phyloP scores from a whole-genome alignment of 768 basidiomycete species.

The Galerina marginata region DNA sequence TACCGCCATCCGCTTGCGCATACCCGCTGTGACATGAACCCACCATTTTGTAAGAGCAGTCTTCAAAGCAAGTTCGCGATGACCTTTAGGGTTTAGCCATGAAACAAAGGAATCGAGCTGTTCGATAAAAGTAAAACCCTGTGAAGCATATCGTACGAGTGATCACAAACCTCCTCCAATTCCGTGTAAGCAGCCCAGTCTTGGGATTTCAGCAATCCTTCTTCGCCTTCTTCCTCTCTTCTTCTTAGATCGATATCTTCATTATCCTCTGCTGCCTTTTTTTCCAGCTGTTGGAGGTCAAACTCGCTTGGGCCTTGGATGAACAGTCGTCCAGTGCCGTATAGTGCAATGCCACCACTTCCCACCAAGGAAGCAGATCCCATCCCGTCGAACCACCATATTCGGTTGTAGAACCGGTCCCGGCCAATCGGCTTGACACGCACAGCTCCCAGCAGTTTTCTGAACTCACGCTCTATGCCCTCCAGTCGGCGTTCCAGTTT shows the following conservation, averaged over 20 bases:
- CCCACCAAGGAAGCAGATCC: conserved; percentile 83
- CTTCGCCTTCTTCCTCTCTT: conserved; percentile 80
- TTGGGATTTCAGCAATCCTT: conserved; percentile 69
- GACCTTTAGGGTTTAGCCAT: conserved; percentile 94
- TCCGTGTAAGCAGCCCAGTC: conserved; percentile 95
- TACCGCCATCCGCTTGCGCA: conserved; percentile 77
- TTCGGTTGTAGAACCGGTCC: conserved; percentile 92
- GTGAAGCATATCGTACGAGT: neutral
- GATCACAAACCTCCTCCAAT: conserved; percentile 76
- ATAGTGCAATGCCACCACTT: conserved; percentile 78
- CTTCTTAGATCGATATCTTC: conserved; percentile 69
- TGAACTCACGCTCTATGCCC: conserved; percentile 91
- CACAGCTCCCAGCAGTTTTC: conserved; percentile 83
- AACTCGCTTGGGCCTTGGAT: conserved; percentile 89
- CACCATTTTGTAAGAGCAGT: conserved; percentile 82
- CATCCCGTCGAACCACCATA: conserved; percentile 99
- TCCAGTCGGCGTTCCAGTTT: conserved; percentile 83
- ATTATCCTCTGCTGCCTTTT: conserved; percentile 56
- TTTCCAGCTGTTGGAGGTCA: conserved; percentile 74
- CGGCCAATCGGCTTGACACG: conserved; percentile 88
- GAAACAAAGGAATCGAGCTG: conserved; percentile 83
- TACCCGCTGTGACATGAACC: conserved; percentile 79
- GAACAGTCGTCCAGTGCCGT: conserved; percentile 90
- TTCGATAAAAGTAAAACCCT: conserved; percentile 10
- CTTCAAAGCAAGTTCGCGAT: conserved; percentile 84